phyloP scores from a whole-genome alignment of 1,284 basidiomycete genomes.

The Clitocybe nebularis region DNA sequence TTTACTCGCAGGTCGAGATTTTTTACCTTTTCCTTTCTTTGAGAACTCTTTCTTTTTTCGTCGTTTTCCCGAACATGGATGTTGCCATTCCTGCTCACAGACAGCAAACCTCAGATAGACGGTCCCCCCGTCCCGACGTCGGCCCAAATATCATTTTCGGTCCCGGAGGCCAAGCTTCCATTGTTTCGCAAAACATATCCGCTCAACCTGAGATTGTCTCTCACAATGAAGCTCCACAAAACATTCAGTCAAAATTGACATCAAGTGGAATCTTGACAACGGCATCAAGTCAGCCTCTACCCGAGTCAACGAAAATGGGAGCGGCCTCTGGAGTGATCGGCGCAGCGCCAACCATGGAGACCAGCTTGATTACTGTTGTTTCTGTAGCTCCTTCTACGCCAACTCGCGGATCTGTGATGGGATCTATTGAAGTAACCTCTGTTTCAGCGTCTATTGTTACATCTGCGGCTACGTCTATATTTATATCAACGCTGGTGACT shows the following conservation, averaged over 20 bases:
- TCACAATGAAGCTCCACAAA: constrained; percentile 10
- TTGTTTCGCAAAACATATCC: constrained; percentile 6
- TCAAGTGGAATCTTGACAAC: not conserved
- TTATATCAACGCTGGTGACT: not conserved
- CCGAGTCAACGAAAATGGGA: no score
- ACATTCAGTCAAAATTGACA: constrained; percentile 6
- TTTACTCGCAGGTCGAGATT: constrained; percentile 18
- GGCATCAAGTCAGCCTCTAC: constrained; percentile 13
- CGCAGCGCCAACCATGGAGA: no score
- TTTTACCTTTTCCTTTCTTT: not conserved
- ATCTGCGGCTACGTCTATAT: constrained; percentile 1
- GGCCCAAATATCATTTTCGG: constrained; percentile 13
- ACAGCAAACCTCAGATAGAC: not conserved
- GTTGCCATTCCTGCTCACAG: not conserved
- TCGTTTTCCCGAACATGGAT: no score
- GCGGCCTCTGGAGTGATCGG: no score
- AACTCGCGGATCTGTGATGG: not conserved
- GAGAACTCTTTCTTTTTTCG: constrained; percentile 5
- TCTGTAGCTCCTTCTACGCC: not conserved
- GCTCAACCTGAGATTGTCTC: constrained; percentile 1
- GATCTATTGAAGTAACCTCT: not conserved
- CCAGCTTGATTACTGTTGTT: constrained; percentile 1
- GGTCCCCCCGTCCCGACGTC: constrained; percentile 1
- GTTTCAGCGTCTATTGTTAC: constrained; percentile 3
- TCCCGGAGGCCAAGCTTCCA: constrained; percentile 11